A percentile compares a stretch with the other conserved stretches of the same genome.
These are phyloP conservation scores for Limnanthes douglasii DNA, from an alignment of 345 rosid genomes.

Conservation along the genomic window DNA sequence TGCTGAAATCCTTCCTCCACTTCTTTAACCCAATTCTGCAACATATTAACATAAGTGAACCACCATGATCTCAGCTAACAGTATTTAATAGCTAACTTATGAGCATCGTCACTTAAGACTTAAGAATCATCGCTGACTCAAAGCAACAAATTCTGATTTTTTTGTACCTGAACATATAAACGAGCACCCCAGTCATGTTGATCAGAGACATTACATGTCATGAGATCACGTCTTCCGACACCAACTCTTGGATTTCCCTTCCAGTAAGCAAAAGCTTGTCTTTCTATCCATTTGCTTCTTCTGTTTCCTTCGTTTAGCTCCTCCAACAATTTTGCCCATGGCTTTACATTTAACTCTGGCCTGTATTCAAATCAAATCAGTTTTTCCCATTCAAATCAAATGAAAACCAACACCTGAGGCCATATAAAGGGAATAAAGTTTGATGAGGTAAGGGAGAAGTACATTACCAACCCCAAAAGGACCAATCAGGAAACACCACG, in stretches of 20 bases:
- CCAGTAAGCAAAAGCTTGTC: slow-evolving; percentile 56
- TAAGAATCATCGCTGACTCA: neutral
- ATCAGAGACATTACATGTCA: slow-evolving; percentile 29
- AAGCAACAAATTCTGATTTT: neutral
- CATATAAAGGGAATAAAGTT: too few species aligned
- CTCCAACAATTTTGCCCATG: slow-evolving; percentile 27
- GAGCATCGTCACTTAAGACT: neutral
- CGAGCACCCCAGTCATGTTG: slow-evolving; percentile 22
- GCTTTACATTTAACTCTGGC: slow-evolving; percentile 52
- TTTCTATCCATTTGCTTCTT: slow-evolving; percentile 34
- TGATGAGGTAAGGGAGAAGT: too few species aligned
- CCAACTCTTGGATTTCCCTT: slow-evolving; percentile 34
- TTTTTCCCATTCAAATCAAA: too few species aligned
- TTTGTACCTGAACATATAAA: slow-evolving; percentile 22
- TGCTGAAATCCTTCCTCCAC: slow-evolving; percentile 17
- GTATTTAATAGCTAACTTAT: neutral
- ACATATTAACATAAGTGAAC: neutral
- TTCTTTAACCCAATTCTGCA: slow-evolving; percentile 24
- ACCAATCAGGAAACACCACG: slow-evolving; percentile 35
- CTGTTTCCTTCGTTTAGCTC: slow-evolving; percentile 25
- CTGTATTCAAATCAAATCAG: slow-evolving; percentile 14
- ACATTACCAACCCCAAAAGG: slow-evolving; percentile 41
- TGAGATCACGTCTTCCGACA: slow-evolving; percentile 17
- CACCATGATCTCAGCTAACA: neutral
- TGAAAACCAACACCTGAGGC: too few species aligned